Evolutionary conservation across 1,139 yeast species (phyloP), one percentile per base, ranked within the genome.

Genomic region (Lodderomyces oxycetoniae): DNA sequence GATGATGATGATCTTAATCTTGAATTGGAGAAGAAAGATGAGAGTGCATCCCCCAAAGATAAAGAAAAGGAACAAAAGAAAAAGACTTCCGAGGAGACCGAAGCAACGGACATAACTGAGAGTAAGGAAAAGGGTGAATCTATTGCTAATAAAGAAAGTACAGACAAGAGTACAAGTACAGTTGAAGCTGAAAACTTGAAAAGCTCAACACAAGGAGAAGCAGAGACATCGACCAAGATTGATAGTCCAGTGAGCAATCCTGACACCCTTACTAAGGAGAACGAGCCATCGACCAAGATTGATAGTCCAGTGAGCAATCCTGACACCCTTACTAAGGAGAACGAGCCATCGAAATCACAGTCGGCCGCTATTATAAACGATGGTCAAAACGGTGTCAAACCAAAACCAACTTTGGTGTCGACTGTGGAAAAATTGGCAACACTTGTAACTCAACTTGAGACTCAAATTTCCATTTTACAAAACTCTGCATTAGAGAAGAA

Each of bases 401-500:
- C 64, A 15, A 70, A 73, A n/a, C 67, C 80, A 23, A 82, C 87
- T 1, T 63, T 83, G 43, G 79, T 79, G 46, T 81, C 76, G 5
- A 77, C 86, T 1, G 79, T 83, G 21, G 89, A 81, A 43, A 78
- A 71, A 43, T 64, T 83, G 37, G 74, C 82, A 3, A 41, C 59
- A 1, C 57, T 83, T 22, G 86, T 80, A 8, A 61, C 62, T 9
- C 63, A 67, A 29, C 63, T 83, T 35, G 86, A 82, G 50, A 40
- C 61, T 1, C 76, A 79, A 35, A 71, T 82, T 21, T 50, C 63
- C 8, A 67, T 61, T 37, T 63, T 84, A 40, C 63, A 72, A 4
- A 61, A 65, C 23, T 67, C 81, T 2, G 79, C 74, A 34, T 48
- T 68, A 15, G 81, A 75, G 30, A 83, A 82, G 50, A 89, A 82